Evolutionary conservation across 495 filamentous ascomycete genomes (phyloP), one percentile per base, ranked within the genome.

Genomic region (Penicillium argentinense): DNA sequence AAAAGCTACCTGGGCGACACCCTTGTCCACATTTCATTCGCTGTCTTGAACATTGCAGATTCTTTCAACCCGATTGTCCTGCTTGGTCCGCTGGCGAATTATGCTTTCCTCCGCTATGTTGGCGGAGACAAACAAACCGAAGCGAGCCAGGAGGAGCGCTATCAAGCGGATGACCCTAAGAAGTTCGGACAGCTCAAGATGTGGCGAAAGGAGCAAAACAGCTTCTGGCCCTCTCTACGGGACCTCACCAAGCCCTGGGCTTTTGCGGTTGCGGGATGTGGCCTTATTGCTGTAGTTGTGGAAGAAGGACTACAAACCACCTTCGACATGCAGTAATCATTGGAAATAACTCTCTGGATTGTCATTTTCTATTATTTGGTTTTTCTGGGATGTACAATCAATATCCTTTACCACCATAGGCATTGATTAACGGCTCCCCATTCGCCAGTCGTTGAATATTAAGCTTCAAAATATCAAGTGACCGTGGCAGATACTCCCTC

Each of bases 401-500:
- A 53, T 71, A 71, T 12, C 57, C 65, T 42, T 54, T 80, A 48
- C 76, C 74, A 60, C 78, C 72, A 25, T 89, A 84, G 25, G 75
- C 56, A 69, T 95, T 95, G 19, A 89, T 66, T 57, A 91, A 66
- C 28, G 66, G 60, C 64, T 75, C 72, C 13, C 86, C 87, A 55
- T 74, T 74, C 36, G 75, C 71, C 51, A 82, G 26, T 46, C 76
- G 67, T 41, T 67, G 67, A 33, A 92, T 49, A 66, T 93, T 95
- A 34, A 71, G 59, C 19, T 72, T 69, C 21, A 89, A 48, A 9
- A 95, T 73, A 54, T 73, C 68, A 48, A 88, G 64, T 24, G 80
- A 73, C 3, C 88, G 70, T 28, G 76, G 63, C 8, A 72, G 65
- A 68, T 91, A 88, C 36, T 73, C 72, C 12, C 57, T 66, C 5